A percentile compares a stretch with the other conserved stretches of the same genome.
These are phyloP conservation scores for Nemania diffusa DNA, from an alignment of 2,329 filamentous ascomycete species.

Conservation along the genomic window DNA sequence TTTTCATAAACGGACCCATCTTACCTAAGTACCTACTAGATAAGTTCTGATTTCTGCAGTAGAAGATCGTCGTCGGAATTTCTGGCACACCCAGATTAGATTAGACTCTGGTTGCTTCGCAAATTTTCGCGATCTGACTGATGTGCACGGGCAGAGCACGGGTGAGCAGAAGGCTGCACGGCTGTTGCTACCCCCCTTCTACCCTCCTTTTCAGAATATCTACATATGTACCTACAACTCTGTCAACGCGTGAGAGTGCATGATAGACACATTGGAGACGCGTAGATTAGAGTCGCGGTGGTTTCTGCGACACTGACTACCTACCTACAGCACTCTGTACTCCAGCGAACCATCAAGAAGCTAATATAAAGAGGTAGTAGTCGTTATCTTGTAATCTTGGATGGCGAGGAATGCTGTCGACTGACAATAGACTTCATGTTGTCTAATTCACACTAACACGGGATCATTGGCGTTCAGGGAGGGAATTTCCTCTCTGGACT, in stretches of 20 bases:
- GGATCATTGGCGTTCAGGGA: too few relatives aligned
- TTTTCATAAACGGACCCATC: not conserved
- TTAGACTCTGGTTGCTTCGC: not conserved
- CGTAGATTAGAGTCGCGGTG: not conserved
- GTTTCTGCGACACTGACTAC: too few relatives aligned
- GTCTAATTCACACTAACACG: too few relatives aligned
- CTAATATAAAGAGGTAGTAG: not conserved
- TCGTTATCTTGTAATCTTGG: not conserved
- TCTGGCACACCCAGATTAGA: constrained; percentile 1
- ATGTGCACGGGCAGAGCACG: not conserved
- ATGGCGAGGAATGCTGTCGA: not conserved
- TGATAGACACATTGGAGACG: constrained; percentile 22
- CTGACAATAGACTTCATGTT: too few relatives aligned
- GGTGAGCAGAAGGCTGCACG: constrained; percentile 20
- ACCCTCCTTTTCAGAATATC: too few relatives aligned
- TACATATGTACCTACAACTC: too few relatives aligned
- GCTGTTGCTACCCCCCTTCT: constrained; percentile 2
- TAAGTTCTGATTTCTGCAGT: not conserved
- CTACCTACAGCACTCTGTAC: not conserved
- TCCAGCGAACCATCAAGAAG: not conserved
- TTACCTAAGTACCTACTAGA: not conserved
- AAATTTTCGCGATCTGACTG: not conserved
- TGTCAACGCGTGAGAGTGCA: not conserved
- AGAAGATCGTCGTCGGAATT: constrained; percentile 4
- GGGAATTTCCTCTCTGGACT: too few relatives aligned